A percentile compares a stretch with the other conserved stretches of the same genome.
Conservation (phyloP, 345 rosid species). For the Eucalyptus paniculata region DNA sequence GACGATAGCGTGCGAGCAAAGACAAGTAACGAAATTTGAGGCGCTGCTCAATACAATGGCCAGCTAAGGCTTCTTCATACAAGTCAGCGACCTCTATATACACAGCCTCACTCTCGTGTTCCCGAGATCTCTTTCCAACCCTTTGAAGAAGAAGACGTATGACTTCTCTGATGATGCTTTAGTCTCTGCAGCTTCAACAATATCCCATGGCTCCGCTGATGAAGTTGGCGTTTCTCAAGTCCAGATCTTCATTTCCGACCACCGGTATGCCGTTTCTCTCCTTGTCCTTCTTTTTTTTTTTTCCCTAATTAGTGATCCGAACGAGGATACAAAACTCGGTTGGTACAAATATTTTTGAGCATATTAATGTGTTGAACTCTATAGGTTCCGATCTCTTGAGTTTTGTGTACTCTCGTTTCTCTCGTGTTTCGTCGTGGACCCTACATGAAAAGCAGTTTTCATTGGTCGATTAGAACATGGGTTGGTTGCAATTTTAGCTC, state of each 20-base stretch:
- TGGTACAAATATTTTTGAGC: neutral
- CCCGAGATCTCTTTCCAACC: neutral
- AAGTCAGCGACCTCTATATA: neutral
- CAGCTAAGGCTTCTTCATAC: neutral
- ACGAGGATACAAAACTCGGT: neutral
- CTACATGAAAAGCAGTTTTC: neutral
- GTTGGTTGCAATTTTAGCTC: neutral
- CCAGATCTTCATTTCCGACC: neutral
- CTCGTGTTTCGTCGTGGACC: neutral
- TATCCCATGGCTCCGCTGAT: neutral
- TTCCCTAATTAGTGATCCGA: neutral
- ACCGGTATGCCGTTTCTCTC: neutral
- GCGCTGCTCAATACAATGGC: neutral
- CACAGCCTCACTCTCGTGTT: neutral
- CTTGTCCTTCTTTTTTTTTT: neutral
- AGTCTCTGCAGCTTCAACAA: neutral
- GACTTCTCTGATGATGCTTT: neutral
- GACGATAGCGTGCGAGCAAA: slow-evolving; percentile 1
- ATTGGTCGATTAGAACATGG: neutral
- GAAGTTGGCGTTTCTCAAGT: neutral
- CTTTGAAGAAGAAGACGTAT: neutral
- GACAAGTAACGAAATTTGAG: neutral
- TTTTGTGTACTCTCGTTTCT: neutral
- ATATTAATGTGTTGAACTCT: neutral
- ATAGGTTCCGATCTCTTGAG: neutral